Conservation (phyloP, 768 basidiomycete genomes). For the Tremella fuciformis region DNA sequence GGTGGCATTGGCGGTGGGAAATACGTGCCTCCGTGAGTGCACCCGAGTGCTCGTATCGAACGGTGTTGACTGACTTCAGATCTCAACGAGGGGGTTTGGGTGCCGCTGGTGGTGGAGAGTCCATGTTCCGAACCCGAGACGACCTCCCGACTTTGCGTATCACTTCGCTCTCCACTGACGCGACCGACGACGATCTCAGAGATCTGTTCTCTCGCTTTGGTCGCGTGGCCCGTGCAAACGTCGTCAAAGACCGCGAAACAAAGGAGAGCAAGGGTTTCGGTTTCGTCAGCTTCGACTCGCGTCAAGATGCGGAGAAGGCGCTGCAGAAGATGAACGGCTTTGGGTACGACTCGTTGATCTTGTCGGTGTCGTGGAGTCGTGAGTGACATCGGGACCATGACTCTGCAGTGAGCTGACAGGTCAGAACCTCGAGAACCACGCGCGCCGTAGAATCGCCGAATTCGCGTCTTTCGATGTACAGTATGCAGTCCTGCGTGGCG, state of each 20-base stretch:
- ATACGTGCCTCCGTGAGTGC: constrained; percentile 74
- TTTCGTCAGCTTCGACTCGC: constrained; percentile 91
- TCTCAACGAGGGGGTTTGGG: constrained; percentile 66
- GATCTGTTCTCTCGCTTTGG: constrained; percentile 85
- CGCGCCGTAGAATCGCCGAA: too few species aligned
- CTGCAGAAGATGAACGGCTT: constrained; percentile 87
- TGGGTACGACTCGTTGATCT: constrained; percentile 85
- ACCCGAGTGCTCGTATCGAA: background rate
- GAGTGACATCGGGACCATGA: too few species aligned
- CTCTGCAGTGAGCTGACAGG: too few species aligned
- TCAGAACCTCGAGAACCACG: constrained; percentile 2
- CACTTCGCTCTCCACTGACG: constrained; percentile 94
- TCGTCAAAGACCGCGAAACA: constrained; percentile 91
- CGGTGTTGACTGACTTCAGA: constrained; percentile 18
- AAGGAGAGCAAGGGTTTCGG: constrained; percentile 95
- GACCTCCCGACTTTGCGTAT: constrained; percentile 95
- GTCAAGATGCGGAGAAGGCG: constrained; percentile 73
- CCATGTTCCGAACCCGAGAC: constrained; percentile 73
- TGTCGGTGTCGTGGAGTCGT: constrained; percentile 65
- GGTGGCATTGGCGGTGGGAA: constrained; percentile 62
- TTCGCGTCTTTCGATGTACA: too few species aligned
- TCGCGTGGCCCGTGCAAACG: constrained; percentile 81
- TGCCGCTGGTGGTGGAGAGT: constrained; percentile 63
- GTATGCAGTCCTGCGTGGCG: too few species aligned
- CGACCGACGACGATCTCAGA: constrained; percentile 87